phyloP scores from a whole-genome alignment of 2,329 filamentous ascomycete genomes.

The Plectosphaerella sp. region DNA sequence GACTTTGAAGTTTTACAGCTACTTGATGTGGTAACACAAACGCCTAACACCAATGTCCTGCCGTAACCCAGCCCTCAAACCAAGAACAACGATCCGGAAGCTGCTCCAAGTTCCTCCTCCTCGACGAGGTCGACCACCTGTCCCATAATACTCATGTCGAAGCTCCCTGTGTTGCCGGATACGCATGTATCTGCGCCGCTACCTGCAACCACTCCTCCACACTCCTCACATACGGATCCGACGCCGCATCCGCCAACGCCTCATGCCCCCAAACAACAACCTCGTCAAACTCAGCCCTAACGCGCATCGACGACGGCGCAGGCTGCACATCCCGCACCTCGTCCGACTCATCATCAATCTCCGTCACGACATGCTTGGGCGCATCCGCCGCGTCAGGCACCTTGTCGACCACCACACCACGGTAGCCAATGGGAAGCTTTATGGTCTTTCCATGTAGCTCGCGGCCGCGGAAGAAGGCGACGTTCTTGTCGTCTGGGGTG shows the following conservation, averaged over 20 bases:
- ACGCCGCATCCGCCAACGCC: slow-evolving; percentile 50
- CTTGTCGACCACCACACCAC: slow-evolving; percentile 55
- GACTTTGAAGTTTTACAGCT: neutral
- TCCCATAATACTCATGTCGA: too few relatives aligned
- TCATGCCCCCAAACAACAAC: slow-evolving; percentile 86
- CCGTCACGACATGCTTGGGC: slow-evolving; percentile 21
- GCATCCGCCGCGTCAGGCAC: slow-evolving; percentile 20
- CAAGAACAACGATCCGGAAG: too few relatives aligned
- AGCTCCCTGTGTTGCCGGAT: slow-evolving; percentile 5
- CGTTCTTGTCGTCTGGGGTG: slow-evolving; percentile 42
- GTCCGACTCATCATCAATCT: slow-evolving; percentile 21
- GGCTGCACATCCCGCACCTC: slow-evolving; percentile 18
- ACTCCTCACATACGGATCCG: slow-evolving; percentile 69
- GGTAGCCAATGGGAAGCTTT: slow-evolving; percentile 66
- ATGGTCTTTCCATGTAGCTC: slow-evolving; percentile 68
- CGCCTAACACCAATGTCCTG: neutral
- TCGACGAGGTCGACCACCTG: too few relatives aligned
- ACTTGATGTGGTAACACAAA: neutral
- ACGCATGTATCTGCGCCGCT: slow-evolving; percentile 50
- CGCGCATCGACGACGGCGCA: slow-evolving; percentile 44
- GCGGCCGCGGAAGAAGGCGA: slow-evolving; percentile 73
- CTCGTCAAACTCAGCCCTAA: slow-evolving; percentile 66
- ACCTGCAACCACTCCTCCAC: slow-evolving; percentile 78
- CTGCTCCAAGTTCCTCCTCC: too few relatives aligned
- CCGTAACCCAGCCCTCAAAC: neutral